Evolutionary conservation across 75 land plant genomes (phyloP).

Genomic region (Pinus tabuliformis): DNA sequence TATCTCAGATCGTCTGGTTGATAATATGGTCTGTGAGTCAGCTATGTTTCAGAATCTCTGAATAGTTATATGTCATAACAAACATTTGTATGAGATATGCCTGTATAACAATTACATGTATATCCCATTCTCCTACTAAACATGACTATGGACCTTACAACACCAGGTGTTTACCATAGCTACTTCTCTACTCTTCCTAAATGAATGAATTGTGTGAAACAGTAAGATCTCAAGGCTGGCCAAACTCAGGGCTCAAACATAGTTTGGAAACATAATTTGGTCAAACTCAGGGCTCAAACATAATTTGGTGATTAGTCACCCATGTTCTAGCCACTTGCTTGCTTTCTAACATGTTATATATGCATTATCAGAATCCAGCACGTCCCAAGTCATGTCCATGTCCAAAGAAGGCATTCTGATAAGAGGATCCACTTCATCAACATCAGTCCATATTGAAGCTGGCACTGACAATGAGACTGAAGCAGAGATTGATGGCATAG

Average conservation of each 20-base stretch:
- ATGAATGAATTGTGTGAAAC: background rate
- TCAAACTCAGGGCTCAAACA: too few relatives aligned
- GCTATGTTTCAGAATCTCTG: background rate
- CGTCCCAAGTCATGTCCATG: slow-evolving; percentile 8
- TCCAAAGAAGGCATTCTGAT: slow-evolving; percentile 9
- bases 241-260: background rate
- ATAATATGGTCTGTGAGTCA: background rate
- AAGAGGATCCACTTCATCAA: background rate
- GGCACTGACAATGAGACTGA: background rate
- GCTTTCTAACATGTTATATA: slow-evolving; percentile 1
- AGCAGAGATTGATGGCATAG: background rate
- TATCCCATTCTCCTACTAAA: slow-evolving; percentile 1
- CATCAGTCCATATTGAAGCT: background rate
- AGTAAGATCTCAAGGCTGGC: background rate
- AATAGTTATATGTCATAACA: background rate
- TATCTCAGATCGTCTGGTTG: background rate
- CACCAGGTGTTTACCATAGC: background rate
- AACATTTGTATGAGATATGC: background rate
- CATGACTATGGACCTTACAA: too few relatives aligned
- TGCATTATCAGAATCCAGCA: background rate
- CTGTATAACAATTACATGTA: background rate
- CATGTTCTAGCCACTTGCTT: background rate
- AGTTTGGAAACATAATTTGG: too few relatives aligned
- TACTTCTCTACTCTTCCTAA: background rate
- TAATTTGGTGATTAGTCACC: background rate